Percentiles rank a stretch among this genome's conserved stretches.
Evolutionary conservation across 306 rosid species (phyloP).

Genomic region (Vigna reflexopilosa): DNA sequence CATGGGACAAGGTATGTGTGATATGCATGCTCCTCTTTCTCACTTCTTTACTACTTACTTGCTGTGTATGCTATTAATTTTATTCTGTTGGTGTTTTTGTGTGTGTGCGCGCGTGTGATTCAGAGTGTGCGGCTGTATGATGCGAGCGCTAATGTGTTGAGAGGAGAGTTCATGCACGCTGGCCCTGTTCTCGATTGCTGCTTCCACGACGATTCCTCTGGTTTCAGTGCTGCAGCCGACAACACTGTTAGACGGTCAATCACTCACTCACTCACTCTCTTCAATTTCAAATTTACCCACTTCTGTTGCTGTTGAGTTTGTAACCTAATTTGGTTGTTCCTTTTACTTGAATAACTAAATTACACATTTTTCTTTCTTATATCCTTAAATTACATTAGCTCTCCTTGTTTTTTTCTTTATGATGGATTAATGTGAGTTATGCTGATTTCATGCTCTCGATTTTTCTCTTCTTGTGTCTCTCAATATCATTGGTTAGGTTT

Average conservation of each 20-base stretch:
- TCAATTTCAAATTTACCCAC: not conserved
- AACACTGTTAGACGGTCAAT: conserved; percentile 73
- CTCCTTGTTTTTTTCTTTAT: not conserved
- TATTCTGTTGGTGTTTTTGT: not conserved
- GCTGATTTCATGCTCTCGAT: too few relatives aligned
- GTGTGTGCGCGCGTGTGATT: fast-evolving
- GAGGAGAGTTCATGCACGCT: conserved; percentile 83
- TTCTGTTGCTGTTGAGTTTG: not conserved
- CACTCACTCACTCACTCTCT: not conserved
- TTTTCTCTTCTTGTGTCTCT: too few relatives aligned
- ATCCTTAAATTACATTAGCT: not conserved
- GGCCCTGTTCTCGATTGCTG: conserved; percentile 94
- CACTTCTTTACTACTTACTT: not conserved
- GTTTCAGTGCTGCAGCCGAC: conserved; percentile 83
- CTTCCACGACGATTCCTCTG: conserved; percentile 95
- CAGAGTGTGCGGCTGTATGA: conserved; percentile 90
- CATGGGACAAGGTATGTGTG: conserved; percentile 87
- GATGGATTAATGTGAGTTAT: too few relatives aligned
- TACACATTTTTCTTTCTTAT: too few relatives aligned
- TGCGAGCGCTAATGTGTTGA: conserved; percentile 79
- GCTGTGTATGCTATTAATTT: not conserved
- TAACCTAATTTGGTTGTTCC: not conserved
- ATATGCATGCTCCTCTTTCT: not conserved
- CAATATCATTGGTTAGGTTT: too few relatives aligned
- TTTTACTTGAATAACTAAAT: not conserved